phyloP scores from a whole-genome alignment of 2,329 filamentous ascomycete genomes.

The Exophiala spinifera region DNA sequence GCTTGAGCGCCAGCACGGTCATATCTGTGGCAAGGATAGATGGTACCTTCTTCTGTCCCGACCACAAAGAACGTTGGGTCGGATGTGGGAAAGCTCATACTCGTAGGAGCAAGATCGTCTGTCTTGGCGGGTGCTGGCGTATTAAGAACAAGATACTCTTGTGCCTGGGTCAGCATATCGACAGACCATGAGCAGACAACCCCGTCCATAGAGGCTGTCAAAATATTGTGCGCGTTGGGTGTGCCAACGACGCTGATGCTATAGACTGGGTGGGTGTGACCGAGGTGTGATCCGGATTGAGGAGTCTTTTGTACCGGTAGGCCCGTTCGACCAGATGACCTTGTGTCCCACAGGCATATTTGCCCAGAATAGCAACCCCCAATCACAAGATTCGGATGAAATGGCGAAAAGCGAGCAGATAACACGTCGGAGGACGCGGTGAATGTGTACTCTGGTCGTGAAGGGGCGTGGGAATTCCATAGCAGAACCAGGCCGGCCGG shows the following conservation, averaged over 20 bases:
- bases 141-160: constrained; percentile 85
- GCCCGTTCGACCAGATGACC: constrained; percentile 65
- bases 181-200: constrained; percentile 97
- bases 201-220: constrained; percentile 93
- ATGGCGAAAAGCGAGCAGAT: constrained; percentile 95
- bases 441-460: constrained; percentile 93
- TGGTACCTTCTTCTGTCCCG: constrained; percentile 92
- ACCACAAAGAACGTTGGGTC: constrained; percentile 98
- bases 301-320: constrained; percentile 92
- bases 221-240: constrained; percentile 97
- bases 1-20: constrained; percentile 96
- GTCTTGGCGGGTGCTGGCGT: constrained; percentile 83
- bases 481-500: constrained; percentile 91
- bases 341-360: constrained; percentile 94
- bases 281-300: constrained; percentile 71
- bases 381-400: constrained; percentile 93
- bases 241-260: constrained; percentile 93
- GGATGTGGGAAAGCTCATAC: constrained; percentile 88
- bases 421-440: constrained; percentile 94
- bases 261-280: constrained; percentile 95
- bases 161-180: constrained; percentile 95
- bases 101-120: constrained; percentile 91
- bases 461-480: constrained; percentile 94
- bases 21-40: constrained; percentile 95
- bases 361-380: constrained; percentile 96